phyloP scores from a whole-genome alignment of 352 stramenopile species.

The Phytophthora tubulina region DNA sequence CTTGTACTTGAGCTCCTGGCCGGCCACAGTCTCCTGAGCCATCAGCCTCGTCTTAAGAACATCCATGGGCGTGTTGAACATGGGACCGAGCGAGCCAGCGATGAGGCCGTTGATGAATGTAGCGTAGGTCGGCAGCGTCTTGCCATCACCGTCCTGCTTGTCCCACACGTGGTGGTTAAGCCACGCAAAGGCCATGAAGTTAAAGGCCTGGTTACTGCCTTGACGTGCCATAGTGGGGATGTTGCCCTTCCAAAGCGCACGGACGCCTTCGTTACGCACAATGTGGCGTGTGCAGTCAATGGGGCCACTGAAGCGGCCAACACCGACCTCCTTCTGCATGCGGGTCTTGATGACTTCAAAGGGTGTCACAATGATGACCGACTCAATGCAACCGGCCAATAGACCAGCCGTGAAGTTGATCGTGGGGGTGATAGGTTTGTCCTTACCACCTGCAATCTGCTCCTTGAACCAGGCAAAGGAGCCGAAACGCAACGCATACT shows the following conservation, averaged over 20 bases:
- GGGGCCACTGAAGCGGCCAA: slow-evolving; percentile 90
- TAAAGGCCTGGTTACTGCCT: slow-evolving; percentile 98
- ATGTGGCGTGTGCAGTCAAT: slow-evolving; percentile 95
- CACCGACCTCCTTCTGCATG: slow-evolving; percentile 95
- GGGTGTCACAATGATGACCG: slow-evolving; percentile 96
- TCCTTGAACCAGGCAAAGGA: slow-evolving; percentile 91
- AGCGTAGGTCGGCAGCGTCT: slow-evolving; percentile 93
- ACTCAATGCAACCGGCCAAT: slow-evolving; percentile 95
- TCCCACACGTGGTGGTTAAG: slow-evolving; percentile 94
- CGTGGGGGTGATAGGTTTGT: slow-evolving; percentile 70
- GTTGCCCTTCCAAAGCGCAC: slow-evolving; percentile 96
- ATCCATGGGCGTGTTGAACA: slow-evolving; percentile 92
- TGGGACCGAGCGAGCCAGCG: slow-evolving; percentile 84
- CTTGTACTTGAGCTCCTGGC: slow-evolving; percentile 96
- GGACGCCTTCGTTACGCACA: slow-evolving; percentile 93
- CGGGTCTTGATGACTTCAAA: slow-evolving; percentile 99
- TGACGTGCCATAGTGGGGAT: slow-evolving; percentile 97
- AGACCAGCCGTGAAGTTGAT: slow-evolving; percentile 93
- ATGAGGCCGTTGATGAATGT: slow-evolving; percentile 95
- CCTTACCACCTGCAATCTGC: slow-evolving; percentile 75
- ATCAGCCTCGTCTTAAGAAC: slow-evolving; percentile 97
- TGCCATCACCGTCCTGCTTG: slow-evolving; percentile 90
- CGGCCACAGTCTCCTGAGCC: slow-evolving; percentile 90
- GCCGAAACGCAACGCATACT: slow-evolving; percentile 91
- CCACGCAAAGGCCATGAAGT: slow-evolving; percentile 96